A percentile compares a stretch with the other conserved stretches of the same genome.
Evolutionary conservation across 345 rosid genomes (phyloP).

Genomic region (Eutrema yunnanense): DNA sequence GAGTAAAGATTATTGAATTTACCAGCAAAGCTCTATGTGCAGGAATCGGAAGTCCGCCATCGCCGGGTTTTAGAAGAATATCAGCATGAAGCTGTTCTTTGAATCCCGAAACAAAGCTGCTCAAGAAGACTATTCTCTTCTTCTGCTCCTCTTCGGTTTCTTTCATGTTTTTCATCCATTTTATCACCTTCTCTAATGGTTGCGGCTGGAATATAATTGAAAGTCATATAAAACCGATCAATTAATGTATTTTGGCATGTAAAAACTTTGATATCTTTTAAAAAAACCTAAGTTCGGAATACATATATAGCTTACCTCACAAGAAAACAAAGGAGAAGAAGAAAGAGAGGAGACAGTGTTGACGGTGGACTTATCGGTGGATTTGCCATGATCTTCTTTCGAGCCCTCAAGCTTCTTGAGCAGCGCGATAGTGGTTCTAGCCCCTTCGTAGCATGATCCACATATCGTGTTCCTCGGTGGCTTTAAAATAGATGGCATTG

Average conservation of each 20-base stretch:
- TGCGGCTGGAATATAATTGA: conserved; percentile 22
- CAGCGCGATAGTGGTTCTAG: conserved; percentile 43
- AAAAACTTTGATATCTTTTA: background rate
- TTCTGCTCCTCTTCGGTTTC: conserved; percentile 51
- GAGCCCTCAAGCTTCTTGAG: conserved; percentile 51
- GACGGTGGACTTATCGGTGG: conserved; percentile 11
- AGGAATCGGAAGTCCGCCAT: conserved; percentile 47
- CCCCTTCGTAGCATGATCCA: conserved; percentile 68
- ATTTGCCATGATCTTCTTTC: conserved; percentile 11
- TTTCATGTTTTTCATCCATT: conserved; percentile 60
- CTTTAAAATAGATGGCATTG: conserved; percentile 65
- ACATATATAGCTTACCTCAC: conserved; percentile 54
- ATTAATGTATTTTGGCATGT: background rate
- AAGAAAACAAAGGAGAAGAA: conserved; percentile 36
- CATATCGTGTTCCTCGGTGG: conserved; percentile 93
- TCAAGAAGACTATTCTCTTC: conserved; percentile 58
- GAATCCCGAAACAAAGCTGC: conserved; percentile 42
- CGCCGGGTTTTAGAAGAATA: conserved; percentile 49
- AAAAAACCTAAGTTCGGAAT: background rate
- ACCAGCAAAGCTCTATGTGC: conserved; percentile 75
- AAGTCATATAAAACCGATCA: background rate
- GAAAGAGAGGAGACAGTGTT: conserved; percentile 15
- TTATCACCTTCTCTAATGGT: conserved; percentile 50
- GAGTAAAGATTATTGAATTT: background rate
- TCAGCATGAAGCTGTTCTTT: conserved; percentile 59